Evolutionary conservation across 768 basidiomycete species (phyloP).

Genomic region (Macrocybe gigantea): DNA sequence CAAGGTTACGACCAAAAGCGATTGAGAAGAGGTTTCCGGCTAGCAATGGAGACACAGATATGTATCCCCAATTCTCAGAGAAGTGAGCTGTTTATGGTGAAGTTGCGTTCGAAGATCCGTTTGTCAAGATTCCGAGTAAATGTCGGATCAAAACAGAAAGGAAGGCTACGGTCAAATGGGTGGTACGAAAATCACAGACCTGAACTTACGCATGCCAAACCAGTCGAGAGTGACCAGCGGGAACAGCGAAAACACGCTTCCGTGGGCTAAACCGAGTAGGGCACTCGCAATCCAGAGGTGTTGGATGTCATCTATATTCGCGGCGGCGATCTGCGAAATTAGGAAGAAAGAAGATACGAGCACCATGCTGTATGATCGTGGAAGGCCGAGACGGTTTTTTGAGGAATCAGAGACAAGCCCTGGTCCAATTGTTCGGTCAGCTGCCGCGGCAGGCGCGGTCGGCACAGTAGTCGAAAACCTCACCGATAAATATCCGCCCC

Average conservation of each 20-base stretch:
- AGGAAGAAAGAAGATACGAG: conserved; percentile 66
- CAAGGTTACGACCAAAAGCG: conserved; percentile 75
- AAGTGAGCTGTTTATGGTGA: conserved; percentile 46
- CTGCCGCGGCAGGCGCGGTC: neutral
- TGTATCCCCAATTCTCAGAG: conserved; percentile 83
- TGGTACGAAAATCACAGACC: neutral
- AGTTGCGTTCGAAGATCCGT: no score
- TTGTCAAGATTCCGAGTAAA: no score
- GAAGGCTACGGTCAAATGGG: neutral
- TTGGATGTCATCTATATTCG: conserved; percentile 47
- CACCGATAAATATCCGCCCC: conserved; percentile 76
- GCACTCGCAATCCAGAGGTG: conserved; percentile 58
- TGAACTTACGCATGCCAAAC: conserved; percentile 76
- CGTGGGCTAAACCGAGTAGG: conserved; percentile 63
- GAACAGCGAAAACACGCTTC: conserved; percentile 63
- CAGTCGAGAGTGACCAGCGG: conserved; percentile 82
- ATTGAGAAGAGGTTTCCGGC: conserved; percentile 84
- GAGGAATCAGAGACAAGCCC: conserved; percentile 66
- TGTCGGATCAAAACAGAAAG: neutral
- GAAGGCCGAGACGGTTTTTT: conserved; percentile 50
- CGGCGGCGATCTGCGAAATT: conserved; percentile 60
- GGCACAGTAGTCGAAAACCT: conserved; percentile 1
- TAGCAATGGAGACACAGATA: conserved; percentile 66
- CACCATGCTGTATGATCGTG: conserved; percentile 65
- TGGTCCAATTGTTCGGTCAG: neutral